phyloP scores from a whole-genome alignment of 1,284 basidiomycete species.

The Ganoderma meredithae region DNA sequence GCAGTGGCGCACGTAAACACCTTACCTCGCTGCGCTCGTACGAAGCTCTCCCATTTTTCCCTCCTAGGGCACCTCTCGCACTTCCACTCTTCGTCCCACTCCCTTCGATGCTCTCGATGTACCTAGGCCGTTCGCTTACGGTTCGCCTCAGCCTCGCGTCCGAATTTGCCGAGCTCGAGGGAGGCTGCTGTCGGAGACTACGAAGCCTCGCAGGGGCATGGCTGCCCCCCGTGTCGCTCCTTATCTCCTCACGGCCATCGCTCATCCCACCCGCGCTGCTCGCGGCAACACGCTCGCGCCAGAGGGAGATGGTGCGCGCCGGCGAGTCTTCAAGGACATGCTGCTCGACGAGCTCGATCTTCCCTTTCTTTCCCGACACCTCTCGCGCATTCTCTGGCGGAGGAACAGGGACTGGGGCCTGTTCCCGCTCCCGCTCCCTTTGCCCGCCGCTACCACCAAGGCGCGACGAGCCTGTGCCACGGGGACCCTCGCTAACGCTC shows the following conservation, averaged over 20 bases:
- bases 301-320: conserved; percentile 45
- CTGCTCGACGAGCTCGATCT: conserved; percentile 44
- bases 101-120: conserved; percentile 18
- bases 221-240: conserved; percentile 19
- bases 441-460: not conserved
- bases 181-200: conserved; percentile 34
- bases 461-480: conserved; percentile 16
- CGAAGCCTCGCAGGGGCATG: conserved; percentile 7
- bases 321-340: conserved; percentile 45
- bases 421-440: conserved; percentile 11
- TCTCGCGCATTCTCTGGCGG: conserved; percentile 36
- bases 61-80: conserved; percentile 21
- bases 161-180: conserved; percentile 27
- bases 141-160: conserved; percentile 33
- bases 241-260: not conserved
- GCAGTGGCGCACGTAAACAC: not conserved
- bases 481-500: conserved; percentile 19
- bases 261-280: conserved; percentile 29
- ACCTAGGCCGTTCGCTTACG: conserved; percentile 29
- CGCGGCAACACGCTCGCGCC: conserved; percentile 46
- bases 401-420: conserved; percentile 13
- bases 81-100: conserved; percentile 28
- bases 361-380: conserved; percentile 37
- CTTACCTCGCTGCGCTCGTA: conserved; percentile 44
- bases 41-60: conserved; percentile 27